These are phyloP conservation scores for Pugionium dolabratum DNA, from an alignment of 345 rosid species.

Conservation along the genomic window DNA sequence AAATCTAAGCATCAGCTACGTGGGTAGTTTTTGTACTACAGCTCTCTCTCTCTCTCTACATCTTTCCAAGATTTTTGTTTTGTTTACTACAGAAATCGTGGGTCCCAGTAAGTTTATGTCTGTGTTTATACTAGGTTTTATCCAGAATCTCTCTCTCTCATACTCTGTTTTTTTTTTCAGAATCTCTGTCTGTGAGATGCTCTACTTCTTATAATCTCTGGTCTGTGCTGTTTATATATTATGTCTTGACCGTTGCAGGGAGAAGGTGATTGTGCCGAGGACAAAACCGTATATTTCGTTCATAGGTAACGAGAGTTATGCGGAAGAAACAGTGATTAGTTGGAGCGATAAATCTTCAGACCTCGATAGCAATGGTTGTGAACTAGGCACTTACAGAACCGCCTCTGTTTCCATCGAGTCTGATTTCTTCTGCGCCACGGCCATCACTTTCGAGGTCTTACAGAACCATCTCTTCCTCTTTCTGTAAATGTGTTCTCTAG, in stretches of 20 bases:
- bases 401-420: constrained; percentile 73
- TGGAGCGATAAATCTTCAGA: constrained; percentile 88
- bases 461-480: neutral
- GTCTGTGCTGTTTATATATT: neutral
- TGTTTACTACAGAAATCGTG: neutral
- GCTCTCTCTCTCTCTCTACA: constrained; percentile 14
- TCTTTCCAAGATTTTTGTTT: neutral
- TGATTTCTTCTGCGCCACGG: constrained; percentile 80
- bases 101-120: neutral
- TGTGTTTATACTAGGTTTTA: no score
- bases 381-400: constrained; percentile 70
- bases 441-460: constrained; percentile 75
- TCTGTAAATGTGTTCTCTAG: neutral
- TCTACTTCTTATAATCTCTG: neutral
- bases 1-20: constrained; percentile 37
- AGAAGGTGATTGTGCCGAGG: constrained; percentile 68
- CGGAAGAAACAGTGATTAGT: constrained; percentile 52
- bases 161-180: neutral
- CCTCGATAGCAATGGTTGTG: constrained; percentile 43
- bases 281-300: constrained; percentile 74
- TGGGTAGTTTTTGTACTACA: constrained; percentile 40
- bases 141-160: constrained; percentile 23
- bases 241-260: constrained; percentile 47
- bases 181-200: constrained; percentile 4
- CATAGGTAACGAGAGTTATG: constrained; percentile 55